These are phyloP conservation scores for Fusarium denticulatum DNA, from an alignment of 2,329 filamentous ascomycete genomes.

Conservation along the genomic window DNA sequence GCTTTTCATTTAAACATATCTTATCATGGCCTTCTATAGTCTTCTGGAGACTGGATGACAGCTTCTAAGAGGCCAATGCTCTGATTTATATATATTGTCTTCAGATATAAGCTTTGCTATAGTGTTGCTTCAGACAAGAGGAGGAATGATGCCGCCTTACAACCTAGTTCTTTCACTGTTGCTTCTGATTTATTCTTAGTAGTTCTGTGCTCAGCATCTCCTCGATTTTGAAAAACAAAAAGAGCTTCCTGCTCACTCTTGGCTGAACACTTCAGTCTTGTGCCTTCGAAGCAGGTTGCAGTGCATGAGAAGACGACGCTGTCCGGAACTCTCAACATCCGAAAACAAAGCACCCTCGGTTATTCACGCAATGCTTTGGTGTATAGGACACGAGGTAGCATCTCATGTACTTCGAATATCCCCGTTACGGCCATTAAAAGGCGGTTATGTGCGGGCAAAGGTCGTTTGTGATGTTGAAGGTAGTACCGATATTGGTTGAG, in stretches of 20 bases:
- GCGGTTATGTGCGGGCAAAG: not conserved
- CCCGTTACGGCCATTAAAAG: not conserved
- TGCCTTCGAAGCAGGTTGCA: not conserved
- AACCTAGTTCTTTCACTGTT: too few species aligned
- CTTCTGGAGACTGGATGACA: rapidly evolving
- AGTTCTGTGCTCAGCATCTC: rapidly evolving
- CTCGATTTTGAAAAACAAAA: rapidly evolving
- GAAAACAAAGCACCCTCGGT: not conserved
- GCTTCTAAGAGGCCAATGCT: rapidly evolving
- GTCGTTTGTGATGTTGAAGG: not conserved
- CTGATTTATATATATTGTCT: rapidly evolving
- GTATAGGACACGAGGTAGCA: not conserved
- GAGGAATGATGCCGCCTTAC: rapidly evolving
- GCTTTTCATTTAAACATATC: rapidly evolving
- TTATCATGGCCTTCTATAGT: not conserved
- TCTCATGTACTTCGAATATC: rapidly evolving
- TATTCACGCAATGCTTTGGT: not conserved
- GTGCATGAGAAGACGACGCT: not conserved
- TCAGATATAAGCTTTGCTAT: rapidly evolving
- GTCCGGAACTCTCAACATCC: not conserved
- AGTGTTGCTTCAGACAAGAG: not conserved
- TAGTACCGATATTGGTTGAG: not conserved
- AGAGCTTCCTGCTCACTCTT: rapidly evolving
- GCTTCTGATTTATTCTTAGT: rapidly evolving
- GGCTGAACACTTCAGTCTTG: not conserved